Percentiles rank a stretch among this genome's conserved stretches.
phyloP scores from a whole-genome alignment of 352 stramenopile genomes.

The Nothophytophthora sp. region DNA sequence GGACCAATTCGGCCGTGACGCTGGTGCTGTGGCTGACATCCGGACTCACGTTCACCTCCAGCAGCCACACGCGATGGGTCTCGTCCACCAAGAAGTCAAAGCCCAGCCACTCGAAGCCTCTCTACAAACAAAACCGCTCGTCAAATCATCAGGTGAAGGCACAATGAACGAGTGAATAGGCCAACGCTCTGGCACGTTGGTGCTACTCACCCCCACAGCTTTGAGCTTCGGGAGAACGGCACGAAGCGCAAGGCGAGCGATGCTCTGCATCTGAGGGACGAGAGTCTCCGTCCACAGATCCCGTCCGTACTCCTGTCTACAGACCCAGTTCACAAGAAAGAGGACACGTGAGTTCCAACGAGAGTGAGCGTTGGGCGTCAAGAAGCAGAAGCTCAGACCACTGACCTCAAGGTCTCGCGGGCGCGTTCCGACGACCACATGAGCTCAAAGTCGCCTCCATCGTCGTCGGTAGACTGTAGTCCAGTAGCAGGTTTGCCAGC shows the following conservation, averaged over 20 bases:
- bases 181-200: too few species aligned
- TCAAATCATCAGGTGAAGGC: too few species aligned
- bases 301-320: slow-evolving; percentile 28
- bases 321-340: background rate
- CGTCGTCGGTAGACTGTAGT: background rate
- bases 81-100: slow-evolving; percentile 84
- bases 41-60: slow-evolving; percentile 89
- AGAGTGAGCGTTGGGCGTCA: too few species aligned
- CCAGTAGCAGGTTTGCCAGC: background rate
- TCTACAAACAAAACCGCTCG: slow-evolving; percentile 29
- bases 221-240: slow-evolving; percentile 47
- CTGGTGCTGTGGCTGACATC: slow-evolving; percentile 82
- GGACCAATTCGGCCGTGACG: slow-evolving; percentile 54
- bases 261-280: slow-evolving; percentile 62
- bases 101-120: slow-evolving; percentile 86
- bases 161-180: too few species aligned
- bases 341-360: too few species aligned
- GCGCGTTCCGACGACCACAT: slow-evolving; percentile 74
- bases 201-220: slow-evolving; percentile 49
- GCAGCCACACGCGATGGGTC: slow-evolving; percentile 55
- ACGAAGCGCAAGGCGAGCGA: slow-evolving; percentile 32
- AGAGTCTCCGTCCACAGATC: slow-evolving; percentile 56
- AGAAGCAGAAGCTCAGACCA: background rate
- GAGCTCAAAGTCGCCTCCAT: slow-evolving; percentile 10
- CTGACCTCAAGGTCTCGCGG: slow-evolving; percentile 36